Evolutionary conservation across 169 alveolate genomes (phyloP), one percentile per base, ranked within the genome.

Genomic region (Cryptosporidium sp.): DNA sequence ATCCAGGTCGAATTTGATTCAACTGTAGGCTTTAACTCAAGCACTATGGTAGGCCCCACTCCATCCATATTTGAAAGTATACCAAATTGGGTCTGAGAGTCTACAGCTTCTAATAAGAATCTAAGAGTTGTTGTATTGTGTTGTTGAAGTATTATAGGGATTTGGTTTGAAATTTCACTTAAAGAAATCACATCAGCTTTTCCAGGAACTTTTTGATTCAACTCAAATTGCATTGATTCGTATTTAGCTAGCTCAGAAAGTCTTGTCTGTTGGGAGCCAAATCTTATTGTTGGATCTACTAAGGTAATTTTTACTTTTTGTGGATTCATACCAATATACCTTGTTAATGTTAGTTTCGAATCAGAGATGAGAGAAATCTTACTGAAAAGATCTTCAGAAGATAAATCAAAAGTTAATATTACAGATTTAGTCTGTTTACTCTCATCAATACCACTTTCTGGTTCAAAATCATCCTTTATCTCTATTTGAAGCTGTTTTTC

Each of bases 1-100:
- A 80, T 61, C 89, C 89, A 80, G 14, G 73, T 80, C 16, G 89
- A 80, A 33, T 65, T 61, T 16, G 89, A 65, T 12, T 80, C 69
- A n/a, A 65, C 56, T 18, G 89, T 60, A 26, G 60, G 89, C 35
- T 80, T 80, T 12, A 65, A 35, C 29, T 60, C 80, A 18, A 80
- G 48, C 8, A 37, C 48, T 44, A 80, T 21, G 21, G 44, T 65
- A 9, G 89, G 89, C 23, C 89, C 89, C 21, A 80, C 89, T 21
- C 65, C 68, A 5, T 80, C 75, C 75, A 80, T 61, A 48, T 80
- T 80, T 62, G 89, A 61, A 18, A 80, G 75, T 62, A 80, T 80
- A 37, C 80, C 75, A 65, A 80, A 80, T 39, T 60, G 68, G 0
- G 73, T 44, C 12, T 60, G 33, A 7, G 75, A 18, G 51, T 42